Evolutionary conservation across 164 flowering plant genomes (phyloP), one percentile per base, ranked within the genome.

Genomic region (Tetracentron sinense): DNA sequence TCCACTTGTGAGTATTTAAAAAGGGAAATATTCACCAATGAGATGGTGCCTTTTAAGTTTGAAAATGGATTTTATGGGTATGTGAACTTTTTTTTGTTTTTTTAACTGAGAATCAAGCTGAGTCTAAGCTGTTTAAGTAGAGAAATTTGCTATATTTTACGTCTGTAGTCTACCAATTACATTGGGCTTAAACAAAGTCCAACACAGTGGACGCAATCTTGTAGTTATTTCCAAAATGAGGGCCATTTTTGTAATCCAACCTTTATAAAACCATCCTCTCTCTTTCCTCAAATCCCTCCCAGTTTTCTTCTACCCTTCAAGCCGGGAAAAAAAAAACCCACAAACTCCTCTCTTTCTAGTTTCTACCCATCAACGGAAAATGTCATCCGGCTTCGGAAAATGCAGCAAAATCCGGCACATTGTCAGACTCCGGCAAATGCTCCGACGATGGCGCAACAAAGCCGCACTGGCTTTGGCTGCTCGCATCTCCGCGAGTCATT

Each of bases 381-480:
- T 70, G 74, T 27, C 74, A 3, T 60, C 62, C 60, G 68, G 62
- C 7, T 0, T 51, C 27, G 65, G 60, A 42, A 75, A 67, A 30
- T 42, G 62, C 58, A 54, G 67, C 72, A 70, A 64, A 50, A 77
- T 82, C 68, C 65, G 78, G 17, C 69, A 64, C 72, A 77, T 82
- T 38, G 81, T 77, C 12, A 53, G 73, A 51, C 58, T 82, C 65
- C 54, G 72, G 54, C 78, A 73, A 38, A 50, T 77, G 68, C 74
- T 74, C 20, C 58, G 67, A 23, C 69, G 72, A 4, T 82, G 83
- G 85, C 74, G 79, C 1, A 72, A 47, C 26, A 72, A 68, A 61
- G 70, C 81, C 1, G 65, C 68, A 6, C 16, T 58, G 25, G 35
- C 64, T 6, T 20, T 58, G 25, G 35, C 64, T 6, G 42, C 61